Percentiles rank a stretch among this genome's conserved stretches.
These are phyloP conservation scores for Pterulicium gracile DNA, from an alignment of 1,284 basidiomycete genomes.

Conservation along the genomic window DNA sequence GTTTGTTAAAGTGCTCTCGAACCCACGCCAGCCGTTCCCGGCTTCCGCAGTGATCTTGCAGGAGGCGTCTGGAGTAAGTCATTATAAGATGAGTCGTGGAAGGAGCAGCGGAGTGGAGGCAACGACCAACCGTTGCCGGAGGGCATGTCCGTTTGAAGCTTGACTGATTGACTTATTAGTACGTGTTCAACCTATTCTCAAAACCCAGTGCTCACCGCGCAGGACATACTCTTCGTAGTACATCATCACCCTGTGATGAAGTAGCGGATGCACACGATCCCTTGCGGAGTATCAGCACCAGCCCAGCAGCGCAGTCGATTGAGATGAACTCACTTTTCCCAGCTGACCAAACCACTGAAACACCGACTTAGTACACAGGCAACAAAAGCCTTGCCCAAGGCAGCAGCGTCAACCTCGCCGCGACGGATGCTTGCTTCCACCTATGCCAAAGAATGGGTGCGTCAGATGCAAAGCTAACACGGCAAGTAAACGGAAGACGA, in stretches of 20 bases:
- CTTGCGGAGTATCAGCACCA: background rate
- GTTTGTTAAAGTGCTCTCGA: background rate
- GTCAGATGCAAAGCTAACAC: background rate
- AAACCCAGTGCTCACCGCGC: background rate
- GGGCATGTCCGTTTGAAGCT: background rate
- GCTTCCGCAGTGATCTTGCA: background rate
- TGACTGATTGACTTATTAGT: too few relatives aligned
- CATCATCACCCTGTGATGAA: background rate
- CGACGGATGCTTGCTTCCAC: background rate
- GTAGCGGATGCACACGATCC: background rate
- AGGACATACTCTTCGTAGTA: background rate
- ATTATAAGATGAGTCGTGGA: background rate
- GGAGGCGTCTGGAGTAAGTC: background rate
- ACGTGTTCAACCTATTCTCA: background rate
- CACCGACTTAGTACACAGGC: background rate
- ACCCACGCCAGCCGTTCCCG: background rate
- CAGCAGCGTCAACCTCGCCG: background rate
- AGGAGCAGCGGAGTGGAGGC: background rate
- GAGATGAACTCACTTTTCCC: background rate
- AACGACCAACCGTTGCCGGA: background rate
- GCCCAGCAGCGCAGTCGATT: background rate
- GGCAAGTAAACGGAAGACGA: background rate
- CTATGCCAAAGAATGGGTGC: background rate
- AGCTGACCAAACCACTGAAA: background rate
- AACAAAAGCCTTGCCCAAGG: background rate